Base-by-base conservation (phyloP, 2,329 filamentous ascomycete genomes). In the Pseudogymnoascus sp. region DNA sequence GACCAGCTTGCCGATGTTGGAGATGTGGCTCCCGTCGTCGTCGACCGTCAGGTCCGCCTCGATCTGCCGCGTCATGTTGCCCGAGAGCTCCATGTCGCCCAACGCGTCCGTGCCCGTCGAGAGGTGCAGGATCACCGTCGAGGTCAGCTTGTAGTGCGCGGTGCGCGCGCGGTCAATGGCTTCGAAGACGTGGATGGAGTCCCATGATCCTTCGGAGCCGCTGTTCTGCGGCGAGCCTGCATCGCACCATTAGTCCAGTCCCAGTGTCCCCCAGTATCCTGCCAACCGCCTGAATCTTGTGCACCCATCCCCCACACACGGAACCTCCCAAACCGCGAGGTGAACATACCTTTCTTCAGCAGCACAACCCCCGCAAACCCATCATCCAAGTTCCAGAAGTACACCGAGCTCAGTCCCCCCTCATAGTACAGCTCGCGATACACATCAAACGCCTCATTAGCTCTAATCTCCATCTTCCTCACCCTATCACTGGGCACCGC, bases 131-230 rank as follows among this genome's bases (percentile, higher is more conserved):
- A 99, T 97, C 59, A 99, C 93, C 4, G 94, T 99, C 68, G 90
- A 95, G 0, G 94, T 99, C 67, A 99, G 87, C 78, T 97, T 96
- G 83, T 99, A 99, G 78, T 97, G 93, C 64, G 92, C 92, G 68
- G 86, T 90, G 67, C 94, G 88, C 68, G 91, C 92, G 68, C 92
- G 89, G 75, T 99, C 94, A 71, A 91, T 91, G 64, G 93, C 92
- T 76, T 99, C 94, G 75, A 99, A 96, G 68, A 99, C 94, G 79
- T 99, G 94, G 74, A 99, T 97, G 68, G 91, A 96, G 78, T 99
- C 94, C 94, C 94, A 99, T 62, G 91, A 88, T 63, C 92, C 92
- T 63, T 89, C 84, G 71, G 84, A 87, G 69, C 82, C 83, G 73
- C 79, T 83, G 68, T 81, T 84, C 65, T 81, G 87, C 63, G 81